Conservation (phyloP, 768 basidiomycete species). For the Asterophora lycoperdoides region DNA sequence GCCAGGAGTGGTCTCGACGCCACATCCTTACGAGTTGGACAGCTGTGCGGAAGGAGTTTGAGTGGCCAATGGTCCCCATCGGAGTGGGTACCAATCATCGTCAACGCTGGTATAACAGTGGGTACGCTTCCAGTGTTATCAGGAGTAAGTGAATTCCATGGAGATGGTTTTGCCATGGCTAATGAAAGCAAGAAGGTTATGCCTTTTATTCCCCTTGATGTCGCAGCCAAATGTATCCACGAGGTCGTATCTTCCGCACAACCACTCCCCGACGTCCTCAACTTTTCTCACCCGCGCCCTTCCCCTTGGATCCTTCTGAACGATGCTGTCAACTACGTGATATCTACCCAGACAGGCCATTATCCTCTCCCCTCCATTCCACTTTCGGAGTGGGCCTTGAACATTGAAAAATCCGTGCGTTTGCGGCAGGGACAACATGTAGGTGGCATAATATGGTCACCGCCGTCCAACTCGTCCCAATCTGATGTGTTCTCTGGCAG, state of each 20-base stretch:
- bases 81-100: slow-evolving; percentile 34
- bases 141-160: slow-evolving; percentile 18
- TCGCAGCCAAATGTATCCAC: neutral
- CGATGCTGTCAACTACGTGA: neutral
- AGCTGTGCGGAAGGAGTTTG: slow-evolving; percentile 26
- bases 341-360: neutral
- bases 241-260: neutral
- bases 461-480: neutral
- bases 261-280: neutral
- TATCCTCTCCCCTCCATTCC: neutral
- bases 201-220: slow-evolving; percentile 2
- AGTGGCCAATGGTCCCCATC: slow-evolving; percentile 33
- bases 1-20: slow-evolving; percentile 24
- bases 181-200: neutral
- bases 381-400: neutral
- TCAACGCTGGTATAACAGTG: slow-evolving; percentile 27
- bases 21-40: slow-evolving; percentile 30
- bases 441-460: no score
- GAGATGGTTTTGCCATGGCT: no score
- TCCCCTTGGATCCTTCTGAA: neutral
- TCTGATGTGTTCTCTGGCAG: neutral
- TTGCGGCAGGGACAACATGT: neutral
- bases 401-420: neutral
- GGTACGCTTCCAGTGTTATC: slow-evolving; percentile 22
- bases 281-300: slow-evolving; percentile 3